Evolutionary conservation across 2,329 filamentous ascomycete genomes (phyloP), one percentile per base, ranked within the genome.

Genomic region (Pestalotiopsis sp.): DNA sequence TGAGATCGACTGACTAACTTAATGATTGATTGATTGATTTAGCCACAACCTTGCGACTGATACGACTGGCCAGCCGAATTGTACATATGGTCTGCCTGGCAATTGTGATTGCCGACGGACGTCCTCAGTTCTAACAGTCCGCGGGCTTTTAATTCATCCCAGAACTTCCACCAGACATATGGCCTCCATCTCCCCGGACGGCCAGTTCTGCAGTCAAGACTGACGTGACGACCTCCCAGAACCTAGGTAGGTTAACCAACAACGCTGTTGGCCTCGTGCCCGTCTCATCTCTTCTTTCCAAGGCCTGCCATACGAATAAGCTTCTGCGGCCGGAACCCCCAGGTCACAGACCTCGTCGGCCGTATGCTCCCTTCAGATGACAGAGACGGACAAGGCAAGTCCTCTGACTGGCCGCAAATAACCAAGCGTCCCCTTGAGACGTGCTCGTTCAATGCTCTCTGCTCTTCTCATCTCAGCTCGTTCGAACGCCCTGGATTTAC

Each of bases 91-190:
- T 14, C 17, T 52, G n/a, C 17, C 45, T 62, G 20, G 31, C 59
- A 27, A 41, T 36, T 62, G 17, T 62, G 13, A 62, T 9, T 38
- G 59, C 59, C 59, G 59, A 36, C 59, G 59, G 45, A 20, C 45
- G 20, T 52, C 17, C 31, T 62, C 59, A 17, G 25, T 38, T n/a
- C 38, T 17, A 62, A 62, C 25, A 62, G 59, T 62, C 59, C 27
- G 59, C n/a, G 39, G 39, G 17, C n/a, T 64, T 23, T 52, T 27
- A 20, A 45, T 49, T 3, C 7, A 49, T 27, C 49, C 61, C 23
- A 64, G 39, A 64, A 64, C 36, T 64, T 64, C 61, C 61, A 64
- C 61, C 61, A 64, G 61, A 45, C 61, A 64, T 6, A 64, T 49
- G 9, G 61, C 59, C 20, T 36, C 4, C 31, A n/a, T 14, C 27